Conservation (phyloP, 768 basidiomycete genomes). For the Russula sp. region DNA sequence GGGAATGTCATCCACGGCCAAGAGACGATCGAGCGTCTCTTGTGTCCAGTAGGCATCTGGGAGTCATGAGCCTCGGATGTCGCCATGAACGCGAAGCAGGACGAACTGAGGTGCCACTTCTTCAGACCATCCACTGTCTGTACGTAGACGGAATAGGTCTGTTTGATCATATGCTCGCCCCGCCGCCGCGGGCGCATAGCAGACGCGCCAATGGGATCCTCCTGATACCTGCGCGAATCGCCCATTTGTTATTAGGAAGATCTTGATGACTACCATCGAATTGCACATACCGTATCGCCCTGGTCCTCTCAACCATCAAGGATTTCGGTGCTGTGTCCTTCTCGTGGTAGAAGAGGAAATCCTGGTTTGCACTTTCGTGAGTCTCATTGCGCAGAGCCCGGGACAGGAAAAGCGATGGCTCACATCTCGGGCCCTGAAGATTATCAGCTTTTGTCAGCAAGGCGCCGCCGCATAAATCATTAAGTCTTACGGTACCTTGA, state of each 20-base stretch:
- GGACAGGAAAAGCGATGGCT: conserved; percentile 2
- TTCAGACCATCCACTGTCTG: conserved; percentile 28
- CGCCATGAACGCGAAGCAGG: background rate
- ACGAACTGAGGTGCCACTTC: conserved; percentile 38
- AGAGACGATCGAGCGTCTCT: conserved; percentile 50
- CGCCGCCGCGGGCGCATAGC: conserved; percentile 20
- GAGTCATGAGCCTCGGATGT: conserved; percentile 1
- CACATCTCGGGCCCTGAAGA: conserved; percentile 18
- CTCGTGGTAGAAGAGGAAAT: conserved; percentile 38
- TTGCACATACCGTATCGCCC: conserved; percentile 26
- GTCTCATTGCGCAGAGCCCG: background rate
- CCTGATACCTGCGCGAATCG: conserved; percentile 24
- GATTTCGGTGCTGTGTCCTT: conserved; percentile 31
- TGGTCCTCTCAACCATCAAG: conserved; percentile 26
- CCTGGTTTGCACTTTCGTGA: conserved; percentile 24
- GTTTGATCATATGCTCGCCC: conserved; percentile 31
- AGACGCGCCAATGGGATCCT: conserved; percentile 23
- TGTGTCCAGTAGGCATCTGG: conserved; percentile 75
- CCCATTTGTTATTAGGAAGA: background rate
- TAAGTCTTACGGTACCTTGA: conserved; percentile 30
- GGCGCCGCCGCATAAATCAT: background rate
- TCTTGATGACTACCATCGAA: background rate
- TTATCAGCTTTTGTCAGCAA: background rate
- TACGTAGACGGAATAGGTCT: conserved; percentile 37
- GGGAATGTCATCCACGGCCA: conserved; percentile 54